Conservation (phyloP, 1,139 yeast species). For the Kluyveromyces marxianus region DNA sequence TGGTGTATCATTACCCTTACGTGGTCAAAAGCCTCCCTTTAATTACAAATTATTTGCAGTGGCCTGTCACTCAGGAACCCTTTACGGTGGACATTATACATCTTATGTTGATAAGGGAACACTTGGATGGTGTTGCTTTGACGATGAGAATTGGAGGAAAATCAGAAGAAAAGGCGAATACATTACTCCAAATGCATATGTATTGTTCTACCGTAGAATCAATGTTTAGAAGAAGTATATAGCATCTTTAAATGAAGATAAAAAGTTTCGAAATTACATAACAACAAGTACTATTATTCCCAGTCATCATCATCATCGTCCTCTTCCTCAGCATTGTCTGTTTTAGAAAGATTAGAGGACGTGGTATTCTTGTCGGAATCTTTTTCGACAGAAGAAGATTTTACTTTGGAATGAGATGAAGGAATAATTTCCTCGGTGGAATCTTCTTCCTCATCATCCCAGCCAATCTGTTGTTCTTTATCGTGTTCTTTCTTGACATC, state of each 20-base stretch:
- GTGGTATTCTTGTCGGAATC: neutral
- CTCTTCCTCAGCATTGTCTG: slow-evolving; percentile 4
- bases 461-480: slow-evolving; percentile 19
- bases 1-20: slow-evolving; percentile 40
- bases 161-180: slow-evolving; percentile 24
- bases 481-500: slow-evolving; percentile 14
- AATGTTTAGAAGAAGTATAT: slow-evolving; percentile 9
- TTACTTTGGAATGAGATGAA: neutral
- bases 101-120: slow-evolving; percentile 64
- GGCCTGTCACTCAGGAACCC: slow-evolving; percentile 78
- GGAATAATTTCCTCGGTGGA: neutral
- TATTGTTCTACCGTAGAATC: slow-evolving; percentile 49
- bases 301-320: slow-evolving; percentile 45
- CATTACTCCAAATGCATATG: slow-evolving; percentile 55
- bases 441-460: slow-evolving; percentile 21
- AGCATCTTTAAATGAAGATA: too few relatives aligned
- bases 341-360: neutral
- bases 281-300: slow-evolving; percentile 34
- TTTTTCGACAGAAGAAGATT: neutral
- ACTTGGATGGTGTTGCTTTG: slow-evolving; percentile 33
- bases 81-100: slow-evolving; percentile 90
- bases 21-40: slow-evolving; percentile 80
- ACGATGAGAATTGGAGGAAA: slow-evolving; percentile 27
- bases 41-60: slow-evolving; percentile 73
- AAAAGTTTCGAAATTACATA: too few relatives aligned